Evolutionary conservation across 768 basidiomycete genomes (phyloP), one percentile per base, ranked within the genome.

Genomic region (Thelephora aurantiotincta): DNA sequence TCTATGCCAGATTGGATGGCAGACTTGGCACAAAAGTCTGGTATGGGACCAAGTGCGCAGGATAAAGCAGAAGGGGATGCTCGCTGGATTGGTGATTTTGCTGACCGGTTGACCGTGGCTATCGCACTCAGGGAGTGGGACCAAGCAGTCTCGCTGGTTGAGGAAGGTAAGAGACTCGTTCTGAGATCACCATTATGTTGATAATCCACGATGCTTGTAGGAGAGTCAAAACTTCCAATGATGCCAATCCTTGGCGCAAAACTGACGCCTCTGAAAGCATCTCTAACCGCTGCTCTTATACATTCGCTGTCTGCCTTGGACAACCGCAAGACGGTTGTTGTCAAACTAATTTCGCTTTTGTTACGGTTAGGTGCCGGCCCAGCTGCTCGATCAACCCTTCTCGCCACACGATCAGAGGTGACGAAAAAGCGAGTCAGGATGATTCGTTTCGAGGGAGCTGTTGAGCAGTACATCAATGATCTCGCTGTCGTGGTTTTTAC

Each of bases 111-210:
- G 19, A 87, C 87, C 0, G 91, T 98, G 4, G 79, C 91, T 0
- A 92, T 97, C 49, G 85, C 93, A 1, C 67, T 92, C 42, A 75
- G 87, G 44, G 77, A 88, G 52, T 98, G 93, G 87, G 77, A 83
- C 37, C 78, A 82, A 53, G 91, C 92, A 0, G 83, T 87, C n/a
- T 68, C 66, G 5, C 68, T 94, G 7, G 78, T 96, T 2, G 89
- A 94, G 57, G 75, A 85, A 65, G 91, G 92, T 80, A 51, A 36
- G 63, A 7, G 2, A 7, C 35, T n/a, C 1, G 7, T 34, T 12
- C 35, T 9, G 3, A 3, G 18, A 11, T 43, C 16, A 38, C 3
- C 20, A 19, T 13, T 19, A 18, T 16, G 11, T 36, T 19, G n/a
- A 26, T 19, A 35, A 14, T 9, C 26, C 26, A 30, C 26, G 26